Percentiles rank a stretch among this genome's conserved stretches.
Evolutionary conservation across 2,329 filamentous ascomycete genomes (phyloP).

Genomic region (Aspergillus pseudonomiae): DNA sequence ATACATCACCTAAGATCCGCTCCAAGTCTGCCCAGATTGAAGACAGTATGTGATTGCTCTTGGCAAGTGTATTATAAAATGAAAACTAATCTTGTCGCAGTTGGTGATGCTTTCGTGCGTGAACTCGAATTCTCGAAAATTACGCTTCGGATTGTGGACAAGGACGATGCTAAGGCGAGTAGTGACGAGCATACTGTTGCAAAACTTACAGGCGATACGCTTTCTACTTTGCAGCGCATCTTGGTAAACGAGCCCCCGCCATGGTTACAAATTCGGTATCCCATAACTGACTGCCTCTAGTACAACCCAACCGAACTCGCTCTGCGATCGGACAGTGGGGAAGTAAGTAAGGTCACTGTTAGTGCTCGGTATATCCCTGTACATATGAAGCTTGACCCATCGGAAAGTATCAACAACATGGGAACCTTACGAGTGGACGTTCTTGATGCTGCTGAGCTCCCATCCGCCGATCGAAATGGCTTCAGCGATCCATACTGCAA

Average conservation of each 20-base stretch:
- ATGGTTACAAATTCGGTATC: not conserved
- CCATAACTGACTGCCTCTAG: slow-evolving; percentile 45
- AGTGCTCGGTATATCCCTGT: slow-evolving; percentile 94
- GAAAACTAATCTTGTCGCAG: slow-evolving; percentile 36
- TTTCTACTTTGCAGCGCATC: slow-evolving; percentile 85
- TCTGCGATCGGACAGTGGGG: slow-evolving; percentile 76
- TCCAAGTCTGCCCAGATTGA: slow-evolving; percentile 73
- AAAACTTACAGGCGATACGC: slow-evolving; percentile 79
- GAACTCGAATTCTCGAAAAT: slow-evolving; percentile 96
- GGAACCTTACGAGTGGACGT: slow-evolving; percentile 93
- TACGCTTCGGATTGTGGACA: slow-evolving; percentile 82
- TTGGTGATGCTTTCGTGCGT: slow-evolving; percentile 92
- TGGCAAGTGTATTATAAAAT: not conserved
- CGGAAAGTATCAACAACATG: slow-evolving; percentile 99
- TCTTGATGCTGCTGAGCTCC: slow-evolving; percentile 82
- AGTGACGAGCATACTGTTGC: slow-evolving; percentile 74
- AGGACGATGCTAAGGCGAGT: slow-evolving; percentile 71
- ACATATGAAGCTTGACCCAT: slow-evolving; percentile 89
- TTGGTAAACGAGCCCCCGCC: slow-evolving; percentile 60
- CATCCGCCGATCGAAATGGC: slow-evolving; percentile 90
- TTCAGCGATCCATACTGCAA: slow-evolving; percentile 97
- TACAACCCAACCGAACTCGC: slow-evolving; percentile 87
- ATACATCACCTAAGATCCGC: slow-evolving; percentile 76
- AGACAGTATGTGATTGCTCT: slow-evolving; percentile 61
- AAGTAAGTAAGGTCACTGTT: slow-evolving; percentile 78